Base-by-base conservation (phyloP, 169 alveolate genomes). In the Cytauxzoon felis region DNA sequence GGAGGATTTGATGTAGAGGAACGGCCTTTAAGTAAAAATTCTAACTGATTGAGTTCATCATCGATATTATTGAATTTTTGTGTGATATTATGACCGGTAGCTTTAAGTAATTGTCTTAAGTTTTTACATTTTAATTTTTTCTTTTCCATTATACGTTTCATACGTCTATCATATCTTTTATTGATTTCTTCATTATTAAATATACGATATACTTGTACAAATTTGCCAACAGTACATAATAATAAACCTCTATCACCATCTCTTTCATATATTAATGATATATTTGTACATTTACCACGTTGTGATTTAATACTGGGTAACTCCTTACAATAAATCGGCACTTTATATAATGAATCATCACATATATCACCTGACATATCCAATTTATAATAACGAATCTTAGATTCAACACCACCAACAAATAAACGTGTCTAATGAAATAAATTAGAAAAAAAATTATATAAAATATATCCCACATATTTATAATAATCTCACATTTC, bases 301-400 rank as follows among this genome's bases (percentile, higher is more conserved):
- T 41, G 71, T 1, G 58, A 49, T 11, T 70, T 24, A 2, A 54
- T 48, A 8, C 52, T 26, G 1, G 64, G 50, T 34, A 58, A 41
- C 70, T 51, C 67, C 34, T 33, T 56, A 5, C 58, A 47, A 1
- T 38, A 51, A n/a, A 13, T 52, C n/a, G 36, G 62, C 29, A 56
- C 75, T 11, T 78, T 80, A 41, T 64, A 36, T 24, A 67, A 53
- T 33, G 36, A 38, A 62, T 54, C 75, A 26, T 45, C 64, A 13
- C 69, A 76, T 47, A 66, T 56, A 45, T 78, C 75, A 32, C 80
- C 90, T 18, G 80, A 52, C 49, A 76, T 47, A 47, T 82, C 81
- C 53, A 82, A 40, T 51, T 70, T 48, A 54, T 48, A 48, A 9
- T 9, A 9, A 16, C 13, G 18, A 18, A 48, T 48, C 9, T 47